Base-by-base conservation (phyloP, 2,329 filamentous ascomycete species). In the Aspergillus hiratsukae region DNA sequence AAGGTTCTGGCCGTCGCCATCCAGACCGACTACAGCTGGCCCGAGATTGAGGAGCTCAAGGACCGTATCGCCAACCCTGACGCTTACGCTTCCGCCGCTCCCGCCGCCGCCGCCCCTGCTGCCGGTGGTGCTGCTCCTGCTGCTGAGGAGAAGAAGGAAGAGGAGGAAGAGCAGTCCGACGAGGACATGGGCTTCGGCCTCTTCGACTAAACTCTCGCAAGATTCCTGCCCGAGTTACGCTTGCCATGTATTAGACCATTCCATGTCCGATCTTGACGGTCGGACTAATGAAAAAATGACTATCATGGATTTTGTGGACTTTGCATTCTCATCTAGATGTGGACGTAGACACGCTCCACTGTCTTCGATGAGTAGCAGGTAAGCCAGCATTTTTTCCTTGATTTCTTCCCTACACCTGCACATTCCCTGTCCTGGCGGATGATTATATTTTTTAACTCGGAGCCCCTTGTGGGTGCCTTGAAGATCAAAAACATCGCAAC, bases 31-130 rank as follows among this genome's bases (percentile, higher is more conserved):
- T 88, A 88, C 84, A 88, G 86, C 80, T 99, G 94, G 93, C 87
- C 92, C 71, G 91, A 90, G 80, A 96, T 99, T 73, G 87, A 95
- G 73, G 85, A 96, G 81, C 89, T 99, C 82, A 99, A 99, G 89
- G 94, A 99, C 83, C 91, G 94, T 78, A 97, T 99, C 73, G 91
- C 91, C 81, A 97, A 99, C 87, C 95, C 95, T 69, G 94, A 99
- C 55, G 91, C 91, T 55, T 99, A 97, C 78, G 94, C 93, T 64
- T 77, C 90, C 50, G 82, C 92, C 65, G 91, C 88, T 65, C 91
- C 93, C 57, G 85, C 76, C 64, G 88, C 87, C 56, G 80, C 84
- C 55, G 78, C 79, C 53, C 74, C 78, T 49, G 76, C 78, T 59
- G 79, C 78, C 61, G 77, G 76, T 54, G 81, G 79, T 61, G 80